Conservation (phyloP, 2,329 filamentous ascomycete genomes). For the Claviceps spartinae region DNA sequence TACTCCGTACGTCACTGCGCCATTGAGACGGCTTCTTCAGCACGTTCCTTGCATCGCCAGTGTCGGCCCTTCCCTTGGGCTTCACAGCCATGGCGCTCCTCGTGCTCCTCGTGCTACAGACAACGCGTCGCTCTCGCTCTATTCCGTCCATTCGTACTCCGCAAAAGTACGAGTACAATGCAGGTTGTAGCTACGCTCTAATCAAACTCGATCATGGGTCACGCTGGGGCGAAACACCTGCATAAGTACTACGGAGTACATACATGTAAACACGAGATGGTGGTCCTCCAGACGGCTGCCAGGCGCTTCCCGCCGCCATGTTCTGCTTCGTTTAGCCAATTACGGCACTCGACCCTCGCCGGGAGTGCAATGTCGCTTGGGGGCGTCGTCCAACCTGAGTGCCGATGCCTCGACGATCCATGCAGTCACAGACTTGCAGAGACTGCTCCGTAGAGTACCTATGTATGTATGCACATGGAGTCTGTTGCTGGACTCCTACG, state of each 20-base stretch:
- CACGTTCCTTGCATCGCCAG: too few species aligned
- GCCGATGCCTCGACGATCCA: neutral
- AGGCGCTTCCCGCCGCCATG: constrained; percentile 1
- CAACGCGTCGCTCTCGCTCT: too few species aligned
- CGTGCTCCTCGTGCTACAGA: too few species aligned
- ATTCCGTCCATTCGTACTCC: too few species aligned
- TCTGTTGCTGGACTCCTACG: neutral
- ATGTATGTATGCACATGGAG: too few species aligned
- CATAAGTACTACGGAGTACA: constrained; percentile 1
- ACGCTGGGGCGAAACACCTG: constrained; percentile 3
- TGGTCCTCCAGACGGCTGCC: constrained; percentile 2
- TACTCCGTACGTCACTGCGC: too few species aligned
- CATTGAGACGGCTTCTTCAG: too few species aligned
- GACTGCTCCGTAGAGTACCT: neutral
- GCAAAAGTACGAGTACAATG: too few species aligned
- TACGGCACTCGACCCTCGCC: neutral
- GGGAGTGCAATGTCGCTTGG: neutral
- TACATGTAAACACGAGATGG: constrained; percentile 5
- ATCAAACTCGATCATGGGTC: constrained; percentile 4
- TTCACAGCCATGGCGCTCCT: too few species aligned
- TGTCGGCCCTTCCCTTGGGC: too few species aligned
- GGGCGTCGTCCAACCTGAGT: neutral
- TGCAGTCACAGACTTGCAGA: neutral
- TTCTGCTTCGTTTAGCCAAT: neutral
- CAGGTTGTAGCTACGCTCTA: neutral